Conservation (phyloP, 768 basidiomycete species). For the Phallus indusiatus region DNA sequence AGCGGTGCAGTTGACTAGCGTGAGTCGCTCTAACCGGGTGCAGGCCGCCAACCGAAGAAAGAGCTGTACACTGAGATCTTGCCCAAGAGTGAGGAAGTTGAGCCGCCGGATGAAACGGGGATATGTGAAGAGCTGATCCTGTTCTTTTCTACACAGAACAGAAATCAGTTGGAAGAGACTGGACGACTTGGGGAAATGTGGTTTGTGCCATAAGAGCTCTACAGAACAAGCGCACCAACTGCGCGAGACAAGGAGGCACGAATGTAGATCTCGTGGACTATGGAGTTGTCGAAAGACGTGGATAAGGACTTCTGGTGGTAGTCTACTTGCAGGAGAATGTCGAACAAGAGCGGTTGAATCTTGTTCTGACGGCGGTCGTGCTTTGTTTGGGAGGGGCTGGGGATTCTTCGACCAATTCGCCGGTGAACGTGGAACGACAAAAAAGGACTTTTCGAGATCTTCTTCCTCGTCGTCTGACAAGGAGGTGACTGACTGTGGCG, state of each 20-base stretch:
- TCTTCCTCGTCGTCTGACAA: constrained; percentile 5
- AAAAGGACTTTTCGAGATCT: constrained; percentile 14
- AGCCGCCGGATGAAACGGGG: constrained; percentile 81
- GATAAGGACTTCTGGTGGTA: constrained; percentile 89
- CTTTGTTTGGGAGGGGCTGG: constrained; percentile 25
- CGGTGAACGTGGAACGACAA: constrained; percentile 39
- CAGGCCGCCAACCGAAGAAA: constrained; percentile 66
- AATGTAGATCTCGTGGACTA: constrained; percentile 61
- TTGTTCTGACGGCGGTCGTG: constrained; percentile 13
- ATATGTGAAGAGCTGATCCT: constrained; percentile 78
- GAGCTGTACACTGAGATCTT: constrained; percentile 62
- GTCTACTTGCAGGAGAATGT: constrained; percentile 49
- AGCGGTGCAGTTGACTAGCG: constrained; percentile 67
- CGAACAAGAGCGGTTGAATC: constrained; percentile 16
- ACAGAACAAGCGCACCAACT: constrained; percentile 95
- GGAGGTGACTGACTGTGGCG: constrained; percentile 16
- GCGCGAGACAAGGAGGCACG: constrained; percentile 71
- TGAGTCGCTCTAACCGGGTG: constrained; percentile 78
- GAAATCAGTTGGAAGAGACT: constrained; percentile 73
- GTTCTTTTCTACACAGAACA: constrained; percentile 39
- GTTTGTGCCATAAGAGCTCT: constrained; percentile 91
- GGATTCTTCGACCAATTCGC: constrained; percentile 48
- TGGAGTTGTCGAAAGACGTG: constrained; percentile 84
- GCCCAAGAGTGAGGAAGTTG: constrained; percentile 70
- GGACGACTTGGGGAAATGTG: constrained; percentile 56